phyloP scores from a whole-genome alignment of 2,329 filamentous ascomycete genomes.

The Aspergillus jensenii region DNA sequence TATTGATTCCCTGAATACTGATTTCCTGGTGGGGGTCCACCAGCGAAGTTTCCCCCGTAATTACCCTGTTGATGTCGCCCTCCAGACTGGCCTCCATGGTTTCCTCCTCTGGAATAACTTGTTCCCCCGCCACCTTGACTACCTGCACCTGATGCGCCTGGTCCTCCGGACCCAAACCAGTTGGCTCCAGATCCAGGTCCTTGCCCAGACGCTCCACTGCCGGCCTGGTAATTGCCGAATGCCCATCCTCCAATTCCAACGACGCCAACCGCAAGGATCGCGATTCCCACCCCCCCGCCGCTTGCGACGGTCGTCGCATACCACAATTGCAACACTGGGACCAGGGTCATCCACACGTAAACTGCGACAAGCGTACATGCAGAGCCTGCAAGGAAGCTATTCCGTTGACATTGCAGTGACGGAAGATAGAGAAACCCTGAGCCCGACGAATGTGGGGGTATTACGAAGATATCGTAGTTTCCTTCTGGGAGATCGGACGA shows the following conservation, averaged over 20 bases:
- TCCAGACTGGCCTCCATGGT: conserved; percentile 23
- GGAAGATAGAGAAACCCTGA: conserved; percentile 93
- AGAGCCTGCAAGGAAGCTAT: conserved; percentile 88
- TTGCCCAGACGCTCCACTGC: conserved; percentile 8
- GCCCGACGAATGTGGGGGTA: conserved; percentile 86
- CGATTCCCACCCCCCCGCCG: conserved; percentile 71
- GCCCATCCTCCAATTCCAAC: conserved; percentile 81
- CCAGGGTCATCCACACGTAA: conserved; percentile 69
- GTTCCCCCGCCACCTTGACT: conserved; percentile 12
- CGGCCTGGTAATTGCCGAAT: conserved; percentile 63
- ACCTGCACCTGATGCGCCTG: conserved; percentile 8
- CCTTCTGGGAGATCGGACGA: conserved; percentile 71
- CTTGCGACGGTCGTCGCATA: conserved; percentile 68
- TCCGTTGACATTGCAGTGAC: conserved; percentile 78
- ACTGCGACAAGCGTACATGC: conserved; percentile 72
- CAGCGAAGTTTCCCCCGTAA: conserved; percentile 29
- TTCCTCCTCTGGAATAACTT: conserved; percentile 27
- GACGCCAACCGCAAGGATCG: conserved; percentile 70
- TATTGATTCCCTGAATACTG: conserved; percentile 37
- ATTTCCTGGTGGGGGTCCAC: conserved; percentile 29
- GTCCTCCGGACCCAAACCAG: conserved; percentile 16
- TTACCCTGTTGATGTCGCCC: conserved; percentile 30
- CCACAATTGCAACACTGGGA: conserved; percentile 73
- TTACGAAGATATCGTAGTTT: conserved; percentile 96
- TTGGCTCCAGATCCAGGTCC: conserved; percentile 25